Conservation (phyloP, 139 green algal genomes). For the Chlorella sp. region DNA sequence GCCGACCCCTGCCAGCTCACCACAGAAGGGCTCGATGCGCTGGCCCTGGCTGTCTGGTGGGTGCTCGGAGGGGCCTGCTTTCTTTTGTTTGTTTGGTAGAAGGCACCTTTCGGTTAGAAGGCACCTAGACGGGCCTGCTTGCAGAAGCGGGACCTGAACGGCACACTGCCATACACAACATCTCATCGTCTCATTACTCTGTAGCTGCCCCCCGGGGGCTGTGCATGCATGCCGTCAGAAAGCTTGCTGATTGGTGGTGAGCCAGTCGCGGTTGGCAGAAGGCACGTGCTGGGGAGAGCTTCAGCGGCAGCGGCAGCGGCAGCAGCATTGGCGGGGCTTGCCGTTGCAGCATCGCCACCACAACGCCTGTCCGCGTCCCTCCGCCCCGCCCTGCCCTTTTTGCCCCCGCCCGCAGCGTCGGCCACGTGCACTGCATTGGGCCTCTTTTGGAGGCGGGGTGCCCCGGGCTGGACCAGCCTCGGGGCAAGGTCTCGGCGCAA, state of each 20-base stretch:
- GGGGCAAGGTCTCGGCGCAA: not conserved
- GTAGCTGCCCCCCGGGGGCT: not conserved
- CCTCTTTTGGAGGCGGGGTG: not conserved
- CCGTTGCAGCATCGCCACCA: no score
- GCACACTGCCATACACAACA: not conserved
- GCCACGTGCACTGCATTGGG: not conserved
- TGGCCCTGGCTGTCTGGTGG: not conserved
- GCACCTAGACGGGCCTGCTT: no score
- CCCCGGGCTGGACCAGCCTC: not conserved
- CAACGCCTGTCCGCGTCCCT: not conserved
- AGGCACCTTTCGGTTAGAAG: no score
- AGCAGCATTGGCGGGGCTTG: no score
- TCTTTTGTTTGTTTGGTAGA: no score
- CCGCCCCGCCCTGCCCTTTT: not conserved
- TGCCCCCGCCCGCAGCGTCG: not conserved
- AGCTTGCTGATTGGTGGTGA: no score
- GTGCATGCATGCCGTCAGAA: no score
- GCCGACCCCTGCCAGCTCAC: not conserved
- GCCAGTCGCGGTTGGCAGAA: no score
- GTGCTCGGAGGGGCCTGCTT: not conserved
- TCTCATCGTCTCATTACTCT: not conserved
- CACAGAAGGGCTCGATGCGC: not conserved
- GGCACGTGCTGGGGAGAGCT: no score
- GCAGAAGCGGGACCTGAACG: no score
- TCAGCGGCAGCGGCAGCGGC: no score